Evolutionary conservation across 2,329 filamentous ascomycete species (phyloP).

Genomic region (Monilinia laxa): DNA sequence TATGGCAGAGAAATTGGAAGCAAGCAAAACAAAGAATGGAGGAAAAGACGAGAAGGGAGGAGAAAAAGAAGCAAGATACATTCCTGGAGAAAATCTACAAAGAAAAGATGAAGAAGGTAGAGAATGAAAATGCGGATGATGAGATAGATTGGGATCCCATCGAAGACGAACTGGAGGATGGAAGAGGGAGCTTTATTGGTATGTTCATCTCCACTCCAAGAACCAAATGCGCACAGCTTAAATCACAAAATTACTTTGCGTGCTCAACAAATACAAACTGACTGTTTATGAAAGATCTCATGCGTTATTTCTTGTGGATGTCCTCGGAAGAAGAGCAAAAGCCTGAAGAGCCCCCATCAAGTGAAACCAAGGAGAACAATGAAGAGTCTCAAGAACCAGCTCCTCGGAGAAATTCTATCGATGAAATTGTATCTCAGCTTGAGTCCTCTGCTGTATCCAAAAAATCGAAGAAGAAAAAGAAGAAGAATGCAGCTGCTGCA

Average conservation of each 20-base stretch:
- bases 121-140: constrained; percentile 38
- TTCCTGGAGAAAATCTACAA: constrained; percentile 47
- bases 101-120: constrained; percentile 42
- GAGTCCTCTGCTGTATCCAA: constrained; percentile 15
- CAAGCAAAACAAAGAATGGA: constrained; percentile 45
- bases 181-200: constrained; percentile 44
- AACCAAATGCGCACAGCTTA: neutral
- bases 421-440: neutral
- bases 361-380: neutral
- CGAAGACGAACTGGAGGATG: constrained; percentile 48
- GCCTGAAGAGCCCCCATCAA: neutral
- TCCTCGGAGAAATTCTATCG: neutral
- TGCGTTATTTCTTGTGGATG: constrained; percentile 31
- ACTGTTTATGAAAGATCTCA: constrained; percentile 24
- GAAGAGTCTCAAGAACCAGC: neutral
- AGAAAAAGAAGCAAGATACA: constrained; percentile 46
- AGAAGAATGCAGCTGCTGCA: constrained; percentile 37
- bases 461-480: constrained; percentile 40
- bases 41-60: constrained; percentile 45
- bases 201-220: constrained; percentile 33
- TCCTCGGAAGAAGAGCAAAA: constrained; percentile 4
- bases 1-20: constrained; percentile 50
- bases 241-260: neutral
- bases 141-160: constrained; percentile 49
- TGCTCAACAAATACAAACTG: neutral